Percentiles rank a stretch among this genome's conserved stretches.
Evolutionary conservation across 139 green algal genomes (phyloP).

Genomic region (Eudorina sp.): DNA sequence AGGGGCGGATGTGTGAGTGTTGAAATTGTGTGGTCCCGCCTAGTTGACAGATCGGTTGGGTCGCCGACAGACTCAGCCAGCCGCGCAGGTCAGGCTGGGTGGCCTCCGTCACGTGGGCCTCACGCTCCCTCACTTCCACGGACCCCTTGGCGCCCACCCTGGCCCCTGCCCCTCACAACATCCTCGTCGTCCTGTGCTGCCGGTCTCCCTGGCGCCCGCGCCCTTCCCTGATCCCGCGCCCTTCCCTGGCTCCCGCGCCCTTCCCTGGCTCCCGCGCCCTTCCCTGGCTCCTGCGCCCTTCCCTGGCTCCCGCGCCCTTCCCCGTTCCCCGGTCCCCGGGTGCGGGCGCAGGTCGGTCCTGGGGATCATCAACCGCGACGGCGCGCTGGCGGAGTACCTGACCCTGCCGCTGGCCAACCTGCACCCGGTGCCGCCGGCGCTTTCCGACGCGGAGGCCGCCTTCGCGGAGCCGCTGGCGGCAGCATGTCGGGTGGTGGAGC

Average conservation of each 20-base stretch:
- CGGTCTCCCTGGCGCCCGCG: neutral
- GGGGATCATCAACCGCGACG: conserved; percentile 84
- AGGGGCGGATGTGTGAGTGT: too few species aligned
- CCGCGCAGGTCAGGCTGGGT: too few species aligned
- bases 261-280: neutral
- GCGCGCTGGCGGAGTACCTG: conserved; percentile 73
- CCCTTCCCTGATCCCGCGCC: neutral
- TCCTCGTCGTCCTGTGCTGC: too few species aligned
- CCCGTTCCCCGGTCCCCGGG: too few species aligned
- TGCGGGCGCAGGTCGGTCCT: conserved; percentile 74
- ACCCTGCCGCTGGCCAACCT: conserved; percentile 75
- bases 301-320: neutral
- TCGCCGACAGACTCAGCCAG: too few species aligned
- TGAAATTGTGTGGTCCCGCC: too few species aligned
- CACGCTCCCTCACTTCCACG: too few species aligned
- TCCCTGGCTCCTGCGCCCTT: neutral
- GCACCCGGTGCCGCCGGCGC: conserved; percentile 68
- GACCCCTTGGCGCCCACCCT: too few species aligned
- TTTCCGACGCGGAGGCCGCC: conserved; percentile 72
- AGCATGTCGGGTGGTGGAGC: conserved; percentile 79
- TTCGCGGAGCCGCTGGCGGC: conserved; percentile 86
- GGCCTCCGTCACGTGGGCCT: too few species aligned
- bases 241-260: neutral
- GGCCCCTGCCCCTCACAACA: too few species aligned
- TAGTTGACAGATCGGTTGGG: too few species aligned